Evolutionary conservation across 2,329 filamentous ascomycete genomes (phyloP).

Genomic region (Alternaria sp.): DNA sequence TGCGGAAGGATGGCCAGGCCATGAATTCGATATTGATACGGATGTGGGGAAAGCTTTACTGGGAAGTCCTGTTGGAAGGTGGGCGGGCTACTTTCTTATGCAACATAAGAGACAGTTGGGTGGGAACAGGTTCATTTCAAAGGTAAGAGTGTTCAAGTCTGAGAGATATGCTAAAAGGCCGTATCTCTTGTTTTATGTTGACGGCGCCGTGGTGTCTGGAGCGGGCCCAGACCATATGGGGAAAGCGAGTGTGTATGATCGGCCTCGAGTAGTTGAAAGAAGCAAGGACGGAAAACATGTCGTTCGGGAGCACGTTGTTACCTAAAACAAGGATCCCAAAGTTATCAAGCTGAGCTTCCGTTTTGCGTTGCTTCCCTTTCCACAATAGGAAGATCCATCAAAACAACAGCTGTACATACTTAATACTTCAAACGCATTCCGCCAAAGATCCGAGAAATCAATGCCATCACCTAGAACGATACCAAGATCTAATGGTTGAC

Average conservation of each 20-base stretch:
- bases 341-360: neutral
- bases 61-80: slow-evolving; percentile 24
- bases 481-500: no score
- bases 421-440: neutral
- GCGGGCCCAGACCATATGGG: no score
- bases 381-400: neutral
- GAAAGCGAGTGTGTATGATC: neutral
- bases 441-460: neutral
- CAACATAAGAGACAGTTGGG: slow-evolving; percentile 27
- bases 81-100: slow-evolving; percentile 28
- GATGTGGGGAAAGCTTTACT: slow-evolving; percentile 30
- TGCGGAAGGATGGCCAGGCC: slow-evolving; percentile 26
- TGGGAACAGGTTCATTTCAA: slow-evolving; percentile 19
- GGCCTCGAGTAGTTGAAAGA: neutral
- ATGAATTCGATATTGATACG: slow-evolving; percentile 25
- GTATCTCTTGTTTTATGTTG: slow-evolving; percentile 27
- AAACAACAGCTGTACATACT: neutral
- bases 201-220: neutral
- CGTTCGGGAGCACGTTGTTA: slow-evolving; percentile 14
- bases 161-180: slow-evolving; percentile 21
- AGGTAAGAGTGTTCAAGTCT: slow-evolving; percentile 24
- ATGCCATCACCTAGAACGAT: neutral
- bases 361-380: neutral
- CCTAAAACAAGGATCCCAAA: neutral
- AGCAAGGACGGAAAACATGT: slow-evolving; percentile 10